Base-by-base conservation (phyloP, 2,329 filamentous ascomycete species). In the Ophiosphaerella korrae region DNA sequence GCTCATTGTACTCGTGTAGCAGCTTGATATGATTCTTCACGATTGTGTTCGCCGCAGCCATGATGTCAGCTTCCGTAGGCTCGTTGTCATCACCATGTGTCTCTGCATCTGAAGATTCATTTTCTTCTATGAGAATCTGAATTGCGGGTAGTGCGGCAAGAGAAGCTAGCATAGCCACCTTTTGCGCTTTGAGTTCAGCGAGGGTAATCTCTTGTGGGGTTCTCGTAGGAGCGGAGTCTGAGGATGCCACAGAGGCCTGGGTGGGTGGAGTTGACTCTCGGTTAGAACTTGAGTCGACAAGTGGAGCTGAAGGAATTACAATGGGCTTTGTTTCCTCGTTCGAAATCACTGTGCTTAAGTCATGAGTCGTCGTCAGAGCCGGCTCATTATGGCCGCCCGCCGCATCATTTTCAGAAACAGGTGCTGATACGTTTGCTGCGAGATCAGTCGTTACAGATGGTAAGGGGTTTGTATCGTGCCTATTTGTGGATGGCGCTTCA, bases 1-100 rank as follows among this genome's bases (percentile, higher is more conserved):
- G 84, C 68, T 88, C 86, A 62, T 90, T 90, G 73, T 89, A 90
- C 50, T 83, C 76, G 57, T 88, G 86, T 29, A 90, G 75, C 3
- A 86, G 75, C 51, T 78, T 79, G 63, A 89, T 89, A 67, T 89
- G 87, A 29, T 75, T 74, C 46, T 84, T 81, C 44, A 88, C 83
- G 8, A 83, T 82, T 16, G 74, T 72, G 35, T 81, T 76, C 0
- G 83, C 78, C 9, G 78, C 75, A 12, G 58, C 70, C 54, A 75
- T 67, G 4, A 74, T 51, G 7, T 71, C 66, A n/a, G 51, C 54
- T 3, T 70, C 63, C 11, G 66, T 67, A 31, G 65, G 60, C 36
- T 63, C 73, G 50, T 60, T 60, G 42, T 53, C 45, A 5, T 50
- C 42, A 14, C 54, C 45, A 6, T 48, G 43, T 18, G 42, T 45